Conservation (phyloP, 257 asterid genomes). For the Verbascum thapsus region DNA sequence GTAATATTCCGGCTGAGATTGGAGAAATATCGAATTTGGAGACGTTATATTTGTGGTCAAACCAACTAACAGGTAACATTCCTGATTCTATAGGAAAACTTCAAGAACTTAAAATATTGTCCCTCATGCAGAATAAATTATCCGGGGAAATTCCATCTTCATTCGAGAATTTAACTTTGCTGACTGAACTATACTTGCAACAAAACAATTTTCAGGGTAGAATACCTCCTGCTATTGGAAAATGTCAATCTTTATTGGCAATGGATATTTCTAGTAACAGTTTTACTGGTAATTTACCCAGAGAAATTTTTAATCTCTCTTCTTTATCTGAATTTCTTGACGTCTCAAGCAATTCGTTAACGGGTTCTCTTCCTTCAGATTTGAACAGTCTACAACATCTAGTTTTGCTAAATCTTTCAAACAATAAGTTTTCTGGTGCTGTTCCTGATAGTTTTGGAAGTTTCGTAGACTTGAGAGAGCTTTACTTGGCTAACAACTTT, state of each 20-base stretch:
- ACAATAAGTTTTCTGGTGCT: conserved; percentile 32
- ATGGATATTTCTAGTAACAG: conserved; percentile 33
- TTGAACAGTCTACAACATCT: conserved; percentile 24
- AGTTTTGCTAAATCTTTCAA: conserved; percentile 27
- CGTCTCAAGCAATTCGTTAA: conserved; percentile 29
- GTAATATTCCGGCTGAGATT: conserved; percentile 24
- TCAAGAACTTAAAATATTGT: conserved; percentile 8
- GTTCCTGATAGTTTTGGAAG: conserved; percentile 29
- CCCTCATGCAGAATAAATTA: conserved; percentile 1
- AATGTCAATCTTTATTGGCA: conserved; percentile 18
- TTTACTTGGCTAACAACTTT: conserved; percentile 30
- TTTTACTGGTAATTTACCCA: conserved; percentile 29
- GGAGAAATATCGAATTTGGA: conserved; percentile 18
- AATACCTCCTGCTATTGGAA: conserved; percentile 22
- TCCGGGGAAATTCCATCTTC: conserved; percentile 27
- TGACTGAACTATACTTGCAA: conserved; percentile 5
- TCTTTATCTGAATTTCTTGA: conserved; percentile 23
- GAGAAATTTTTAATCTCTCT: conserved; percentile 8
- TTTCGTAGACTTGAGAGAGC: conserved; percentile 28
- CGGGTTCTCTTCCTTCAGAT: conserved; percentile 35
- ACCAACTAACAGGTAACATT: conserved; percentile 23
- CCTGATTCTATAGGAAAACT: conserved; percentile 31
- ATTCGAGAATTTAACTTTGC: conserved; percentile 25
- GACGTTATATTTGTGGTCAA: conserved; percentile 23
- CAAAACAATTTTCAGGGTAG: conserved; percentile 29